These are phyloP conservation scores for Annulohypoxylon moriforme DNA, from an alignment of 495 filamentous ascomycete species.

Conservation along the genomic window DNA sequence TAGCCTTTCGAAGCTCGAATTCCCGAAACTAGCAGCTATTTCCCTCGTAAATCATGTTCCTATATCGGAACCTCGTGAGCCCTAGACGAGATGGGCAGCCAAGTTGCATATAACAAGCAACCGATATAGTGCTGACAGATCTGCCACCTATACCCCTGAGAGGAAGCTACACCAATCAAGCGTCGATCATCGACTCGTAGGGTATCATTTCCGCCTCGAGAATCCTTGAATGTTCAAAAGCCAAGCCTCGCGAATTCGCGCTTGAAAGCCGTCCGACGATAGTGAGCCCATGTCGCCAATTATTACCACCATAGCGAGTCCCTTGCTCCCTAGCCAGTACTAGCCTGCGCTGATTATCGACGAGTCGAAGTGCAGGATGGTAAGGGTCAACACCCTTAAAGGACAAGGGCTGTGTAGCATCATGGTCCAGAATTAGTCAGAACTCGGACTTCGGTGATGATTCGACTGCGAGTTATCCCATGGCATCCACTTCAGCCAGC, in stretches of 20 bases:
- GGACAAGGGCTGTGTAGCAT: background rate
- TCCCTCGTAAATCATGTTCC: background rate
- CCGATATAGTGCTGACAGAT: background rate
- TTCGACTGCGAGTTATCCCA: constrained; percentile 12
- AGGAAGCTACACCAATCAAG: constrained; percentile 4
- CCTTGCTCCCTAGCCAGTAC: background rate
- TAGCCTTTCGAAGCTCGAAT: background rate
- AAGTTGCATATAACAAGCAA: background rate
- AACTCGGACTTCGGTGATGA: constrained; percentile 28
- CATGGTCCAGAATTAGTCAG: background rate
- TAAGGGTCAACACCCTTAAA: background rate
- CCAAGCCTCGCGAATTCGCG: constrained; percentile 15
- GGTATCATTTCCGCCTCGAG: constrained; percentile 1
- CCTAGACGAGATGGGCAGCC: background rate
- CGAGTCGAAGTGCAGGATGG: background rate
- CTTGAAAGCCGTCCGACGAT: constrained; percentile 2
- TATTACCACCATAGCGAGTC: background rate
- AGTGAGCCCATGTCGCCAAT: background rate
- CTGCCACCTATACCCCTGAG: background rate
- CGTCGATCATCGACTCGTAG: constrained; percentile 3
- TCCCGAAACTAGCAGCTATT: constrained; percentile 3
- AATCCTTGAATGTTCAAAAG: background rate
- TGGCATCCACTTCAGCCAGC: background rate
- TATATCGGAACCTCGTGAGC: background rate
- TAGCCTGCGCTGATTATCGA: background rate